phyloP scores from a whole-genome alignment of 1,139 yeast species.

The Yamadazyma siamensis region DNA sequence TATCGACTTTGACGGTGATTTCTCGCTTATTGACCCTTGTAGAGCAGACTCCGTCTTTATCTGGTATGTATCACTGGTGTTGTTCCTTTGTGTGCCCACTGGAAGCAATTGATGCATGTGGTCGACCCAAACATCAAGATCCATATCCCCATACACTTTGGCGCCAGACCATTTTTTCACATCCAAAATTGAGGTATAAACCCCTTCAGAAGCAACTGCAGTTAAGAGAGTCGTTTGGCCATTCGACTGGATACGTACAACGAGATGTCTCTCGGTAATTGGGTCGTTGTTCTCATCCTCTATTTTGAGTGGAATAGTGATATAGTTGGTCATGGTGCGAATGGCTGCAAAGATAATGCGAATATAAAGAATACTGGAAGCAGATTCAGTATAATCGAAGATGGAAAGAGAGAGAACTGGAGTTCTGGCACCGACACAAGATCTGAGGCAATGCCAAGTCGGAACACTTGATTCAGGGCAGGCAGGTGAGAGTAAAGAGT shows the following conservation, averaged over 20 bases:
- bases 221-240: conserved; percentile 10
- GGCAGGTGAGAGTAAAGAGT: no score
- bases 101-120: conserved; percentile 10
- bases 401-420: no score
- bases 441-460: no score
- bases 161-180: conserved; percentile 3
- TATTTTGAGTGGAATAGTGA: conserved; percentile 20
- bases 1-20: no score
- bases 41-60: no score
- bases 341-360: conserved; percentile 1
- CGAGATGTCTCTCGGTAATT: conserved; percentile 16
- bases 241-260: conserved; percentile 11
- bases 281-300: conserved; percentile 16
- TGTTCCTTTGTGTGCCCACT: no score
- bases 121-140: conserved; percentile 9
- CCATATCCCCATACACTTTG: conserved; percentile 4
- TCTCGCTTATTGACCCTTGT: no score
- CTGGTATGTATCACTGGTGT: no score
- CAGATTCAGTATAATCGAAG: no score
- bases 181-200: conserved; percentile 10
- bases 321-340: conserved; percentile 7
- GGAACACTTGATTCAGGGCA: no score
- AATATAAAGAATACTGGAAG: no score
- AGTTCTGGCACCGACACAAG: no score
- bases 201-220: conserved; percentile 16